These are phyloP conservation scores for Pseudogymnoascus sp. DNA, from an alignment of 2,329 filamentous ascomycete genomes.

Conservation along the genomic window DNA sequence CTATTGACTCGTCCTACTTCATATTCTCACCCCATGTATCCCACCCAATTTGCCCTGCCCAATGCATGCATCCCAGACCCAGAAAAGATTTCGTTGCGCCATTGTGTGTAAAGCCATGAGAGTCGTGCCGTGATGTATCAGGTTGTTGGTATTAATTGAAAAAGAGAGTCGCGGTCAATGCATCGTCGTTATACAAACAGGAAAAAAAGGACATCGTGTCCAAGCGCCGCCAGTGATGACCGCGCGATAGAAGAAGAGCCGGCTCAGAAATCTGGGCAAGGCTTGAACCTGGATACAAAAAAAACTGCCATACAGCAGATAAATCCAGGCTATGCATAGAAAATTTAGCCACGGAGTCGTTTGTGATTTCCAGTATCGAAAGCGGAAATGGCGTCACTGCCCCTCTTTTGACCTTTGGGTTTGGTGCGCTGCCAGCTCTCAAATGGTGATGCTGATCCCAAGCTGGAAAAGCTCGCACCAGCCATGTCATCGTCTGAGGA, in stretches of 20 bases:
- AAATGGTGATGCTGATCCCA: conserved; percentile 39
- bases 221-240: background rate
- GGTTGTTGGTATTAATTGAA: background rate
- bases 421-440: conserved; percentile 63
- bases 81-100: background rate
- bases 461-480: conserved; percentile 26
- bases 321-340: background rate
- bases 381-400: background rate
- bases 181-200: background rate
- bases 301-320: background rate
- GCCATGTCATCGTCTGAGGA: conserved; percentile 10
- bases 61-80: background rate
- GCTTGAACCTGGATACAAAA: background rate
- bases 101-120: background rate
- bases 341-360: background rate
- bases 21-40: background rate
- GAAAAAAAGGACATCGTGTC: background rate
- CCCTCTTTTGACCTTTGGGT: conserved; percentile 14
- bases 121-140: background rate
- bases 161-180: background rate
- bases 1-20: background rate
- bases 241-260: background rate
- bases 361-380: background rate
- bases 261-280: background rate
- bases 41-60: background rate